Percentiles rank a stretch among this genome's conserved stretches.
Conservation (phyloP, 192 early-diverging fungal genomes). For the Backusella westeae region DNA sequence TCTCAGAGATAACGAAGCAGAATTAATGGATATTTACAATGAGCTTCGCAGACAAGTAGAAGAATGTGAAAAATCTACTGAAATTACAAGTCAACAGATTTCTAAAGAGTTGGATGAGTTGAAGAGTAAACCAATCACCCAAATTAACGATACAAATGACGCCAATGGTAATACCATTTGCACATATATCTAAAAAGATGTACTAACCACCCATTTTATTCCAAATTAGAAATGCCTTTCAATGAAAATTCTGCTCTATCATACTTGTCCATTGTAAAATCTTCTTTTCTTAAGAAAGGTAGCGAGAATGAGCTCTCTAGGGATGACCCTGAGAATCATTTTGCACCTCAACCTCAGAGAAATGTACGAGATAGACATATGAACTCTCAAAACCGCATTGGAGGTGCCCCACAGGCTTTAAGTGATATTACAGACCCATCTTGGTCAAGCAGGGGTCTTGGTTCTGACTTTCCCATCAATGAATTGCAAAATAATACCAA, state of each 20-base stretch:
- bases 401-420: background rate
- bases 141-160: background rate
- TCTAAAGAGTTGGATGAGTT: background rate
- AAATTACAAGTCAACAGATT: background rate
- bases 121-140: background rate
- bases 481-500: background rate
- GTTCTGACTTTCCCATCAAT: background rate
- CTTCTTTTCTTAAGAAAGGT: background rate
- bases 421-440: background rate
- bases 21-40: background rate
- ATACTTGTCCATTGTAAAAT: background rate
- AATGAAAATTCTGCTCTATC: background rate
- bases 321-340: background rate
- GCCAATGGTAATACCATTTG: background rate
- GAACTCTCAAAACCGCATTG: background rate
- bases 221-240: background rate
- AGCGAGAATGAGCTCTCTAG: background rate
- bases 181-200: background rate
- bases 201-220: background rate
- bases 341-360: background rate
- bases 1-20: background rate
- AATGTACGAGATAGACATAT: background rate
- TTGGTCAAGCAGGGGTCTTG: background rate
- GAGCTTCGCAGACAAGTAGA: background rate
- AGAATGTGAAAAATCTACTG: background rate